phyloP scores from a whole-genome alignment of 208 protist species.

The Borovskyia barvae region DNA sequence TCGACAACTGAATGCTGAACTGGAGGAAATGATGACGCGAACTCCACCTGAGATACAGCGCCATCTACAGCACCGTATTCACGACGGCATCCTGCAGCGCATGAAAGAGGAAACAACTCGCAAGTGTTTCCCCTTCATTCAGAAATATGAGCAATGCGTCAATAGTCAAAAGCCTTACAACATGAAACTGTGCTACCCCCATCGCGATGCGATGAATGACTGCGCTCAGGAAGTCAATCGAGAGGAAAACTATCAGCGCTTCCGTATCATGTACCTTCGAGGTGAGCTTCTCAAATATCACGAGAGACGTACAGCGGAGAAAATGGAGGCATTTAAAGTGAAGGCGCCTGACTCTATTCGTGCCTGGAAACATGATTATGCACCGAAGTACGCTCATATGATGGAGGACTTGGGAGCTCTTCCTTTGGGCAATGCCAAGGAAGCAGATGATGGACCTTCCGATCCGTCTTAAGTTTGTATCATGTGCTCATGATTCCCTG shows the following conservation, averaged over 20 bases:
- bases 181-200: constrained; percentile 68
- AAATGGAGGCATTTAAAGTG: constrained; percentile 81
- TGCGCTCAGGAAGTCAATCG: constrained; percentile 79
- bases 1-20: constrained; percentile 66
- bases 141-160: constrained; percentile 77
- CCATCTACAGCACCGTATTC: constrained; percentile 78
- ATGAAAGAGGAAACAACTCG: constrained; percentile 87
- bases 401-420: constrained; percentile 66
- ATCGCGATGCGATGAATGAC: constrained; percentile 84
- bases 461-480: no score
- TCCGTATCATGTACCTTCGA: constrained; percentile 79
- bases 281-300: constrained; percentile 82
- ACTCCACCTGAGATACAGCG: constrained; percentile 64
- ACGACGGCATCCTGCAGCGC: constrained; percentile 83
- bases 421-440: constrained; percentile 8
- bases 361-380: constrained; percentile 79
- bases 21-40: constrained; percentile 68
- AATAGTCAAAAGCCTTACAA: constrained; percentile 62
- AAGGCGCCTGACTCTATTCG: constrained; percentile 69
- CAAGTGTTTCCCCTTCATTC: constrained; percentile 73
- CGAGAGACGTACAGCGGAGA: constrained; percentile 53
- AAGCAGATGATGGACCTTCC: not conserved
- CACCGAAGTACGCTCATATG: constrained; percentile 81
- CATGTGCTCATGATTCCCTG: no score
- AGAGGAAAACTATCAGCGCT: constrained; percentile 84